These are phyloP conservation scores for Metschnikowia similis DNA, from an alignment of 805 yeast genomes.

Conservation along the genomic window DNA sequence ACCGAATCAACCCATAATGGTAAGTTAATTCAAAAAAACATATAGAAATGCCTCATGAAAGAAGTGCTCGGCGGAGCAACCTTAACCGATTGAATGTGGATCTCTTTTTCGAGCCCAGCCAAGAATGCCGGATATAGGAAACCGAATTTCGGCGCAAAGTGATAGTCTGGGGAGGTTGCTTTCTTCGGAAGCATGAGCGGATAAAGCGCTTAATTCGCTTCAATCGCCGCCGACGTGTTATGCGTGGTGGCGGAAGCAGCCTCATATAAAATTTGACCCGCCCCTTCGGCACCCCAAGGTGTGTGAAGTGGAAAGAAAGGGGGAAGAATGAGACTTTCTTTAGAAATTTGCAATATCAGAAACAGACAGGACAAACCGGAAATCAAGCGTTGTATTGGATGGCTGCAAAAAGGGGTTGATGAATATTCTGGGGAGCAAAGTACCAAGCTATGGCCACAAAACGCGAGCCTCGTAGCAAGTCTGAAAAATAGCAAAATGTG, in stretches of 20 bases:
- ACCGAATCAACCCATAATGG: too few relatives aligned
- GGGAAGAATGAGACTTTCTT: background rate
- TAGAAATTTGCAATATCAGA: background rate
- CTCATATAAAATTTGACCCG: conserved; percentile 3
- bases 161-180: background rate
- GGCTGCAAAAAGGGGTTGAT: background rate
- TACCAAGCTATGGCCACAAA: background rate
- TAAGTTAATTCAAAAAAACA: too few relatives aligned
- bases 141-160: conserved; percentile 6
- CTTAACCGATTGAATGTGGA: conserved; percentile 10
- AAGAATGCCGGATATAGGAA: conserved; percentile 9
- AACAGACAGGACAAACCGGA: background rate
- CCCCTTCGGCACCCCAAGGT: background rate
- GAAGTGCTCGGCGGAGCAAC: conserved; percentile 4
- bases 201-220: conserved; percentile 8
- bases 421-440: background rate
- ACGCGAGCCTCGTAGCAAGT: background rate
- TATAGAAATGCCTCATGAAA: background rate
- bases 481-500: background rate
- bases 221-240: conserved; percentile 13
- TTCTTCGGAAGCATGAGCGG: background rate
- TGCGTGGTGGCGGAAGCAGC: conserved; percentile 18
- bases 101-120: conserved; percentile 6
- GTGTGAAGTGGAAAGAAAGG: background rate
- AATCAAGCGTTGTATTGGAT: background rate